Evolutionary conservation across 305 asterid species (phyloP), one percentile per base, ranked within the genome.

Genomic region (Solanum hybrid): DNA sequence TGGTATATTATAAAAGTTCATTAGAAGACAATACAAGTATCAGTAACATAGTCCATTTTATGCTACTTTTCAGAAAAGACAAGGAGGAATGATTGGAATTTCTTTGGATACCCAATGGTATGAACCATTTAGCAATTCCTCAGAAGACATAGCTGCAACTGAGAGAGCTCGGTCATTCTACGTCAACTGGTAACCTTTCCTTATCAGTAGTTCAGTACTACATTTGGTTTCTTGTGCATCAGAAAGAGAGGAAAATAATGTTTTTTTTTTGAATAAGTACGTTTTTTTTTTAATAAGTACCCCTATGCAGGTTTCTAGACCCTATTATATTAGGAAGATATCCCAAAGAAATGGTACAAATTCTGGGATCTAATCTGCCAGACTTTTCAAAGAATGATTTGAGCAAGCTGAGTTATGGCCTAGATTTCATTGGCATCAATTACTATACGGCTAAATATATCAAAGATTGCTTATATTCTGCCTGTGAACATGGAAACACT

Each of bases 361-460:
- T 93, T 85, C 89, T 95, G 26, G 92, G 94, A 88, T 36, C 93
- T 11, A 40, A 14, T 75, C 89, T 93, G 88, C 96, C 96, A 22
- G 82, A 73, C 64, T 93, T 93, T 86, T 90, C 94, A 5, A 86
- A 87, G 34, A 87, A 80, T 19, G 95, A 94, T 60, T 66, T 88
- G 76, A 66, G 84, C 26, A 88, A 51, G 77, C 27, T 93, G 85
- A 82, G 86, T 15, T 72, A 27, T 51, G 93, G 92, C 26, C n/a
- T 91, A 56, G 96, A 95, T 82, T 95, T 95, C 90, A 94, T 95
- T 42, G 97, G 97, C 42, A 92, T 95, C 80, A 95, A 95, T 88
- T 95, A 93, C 51, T 93, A 94, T 84, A 93, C 95, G 13, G 90
- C 94, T 73, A 92, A 92, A 92, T 95, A 94, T 87, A 92, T 91